Evolutionary conservation across 192 early-diverging fungal genomes (phyloP).

Genomic region (Backusella sp.): DNA sequence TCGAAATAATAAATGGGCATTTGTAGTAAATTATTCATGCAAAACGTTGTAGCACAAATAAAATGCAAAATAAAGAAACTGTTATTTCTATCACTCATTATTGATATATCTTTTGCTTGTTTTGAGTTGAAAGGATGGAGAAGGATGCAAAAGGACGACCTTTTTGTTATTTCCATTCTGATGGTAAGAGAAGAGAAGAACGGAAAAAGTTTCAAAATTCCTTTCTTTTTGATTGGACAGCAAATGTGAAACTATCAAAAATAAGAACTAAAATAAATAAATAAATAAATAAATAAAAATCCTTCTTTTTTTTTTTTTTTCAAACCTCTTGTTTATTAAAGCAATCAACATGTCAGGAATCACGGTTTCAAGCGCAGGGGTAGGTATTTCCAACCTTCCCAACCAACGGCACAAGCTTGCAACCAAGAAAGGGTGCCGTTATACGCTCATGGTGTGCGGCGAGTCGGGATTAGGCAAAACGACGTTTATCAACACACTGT

Average conservation of each 20-base stretch:
- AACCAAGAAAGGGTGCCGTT: conserved; percentile 88
- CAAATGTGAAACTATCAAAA: no score
- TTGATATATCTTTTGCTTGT: no score
- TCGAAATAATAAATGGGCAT: background rate
- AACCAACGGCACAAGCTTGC: conserved; percentile 90
- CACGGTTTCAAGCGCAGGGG: background rate
- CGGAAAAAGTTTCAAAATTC: no score
- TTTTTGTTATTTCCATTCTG: no score
- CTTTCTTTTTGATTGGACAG: no score
- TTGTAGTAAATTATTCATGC: background rate
- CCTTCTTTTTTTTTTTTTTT: background rate
- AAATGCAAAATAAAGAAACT: no score
- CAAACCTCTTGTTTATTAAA: background rate
- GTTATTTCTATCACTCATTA: no score
- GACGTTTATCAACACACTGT: conserved; percentile 97
- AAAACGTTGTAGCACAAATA: no score
- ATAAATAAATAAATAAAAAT: background rate
- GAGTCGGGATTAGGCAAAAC: conserved; percentile 96
- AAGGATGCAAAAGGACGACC: no score
- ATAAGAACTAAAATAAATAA: background rate
- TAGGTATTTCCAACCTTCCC: conserved; percentile 94
- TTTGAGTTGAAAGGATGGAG: no score
- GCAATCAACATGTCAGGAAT: conserved; percentile 26
- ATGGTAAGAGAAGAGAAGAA: no score
- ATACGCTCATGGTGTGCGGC: conserved; percentile 95